A percentile compares a stretch with the other conserved stretches of the same genome.
phyloP scores from a whole-genome alignment of 805 yeast genomes.

The Barnettozyma sucrosica region DNA sequence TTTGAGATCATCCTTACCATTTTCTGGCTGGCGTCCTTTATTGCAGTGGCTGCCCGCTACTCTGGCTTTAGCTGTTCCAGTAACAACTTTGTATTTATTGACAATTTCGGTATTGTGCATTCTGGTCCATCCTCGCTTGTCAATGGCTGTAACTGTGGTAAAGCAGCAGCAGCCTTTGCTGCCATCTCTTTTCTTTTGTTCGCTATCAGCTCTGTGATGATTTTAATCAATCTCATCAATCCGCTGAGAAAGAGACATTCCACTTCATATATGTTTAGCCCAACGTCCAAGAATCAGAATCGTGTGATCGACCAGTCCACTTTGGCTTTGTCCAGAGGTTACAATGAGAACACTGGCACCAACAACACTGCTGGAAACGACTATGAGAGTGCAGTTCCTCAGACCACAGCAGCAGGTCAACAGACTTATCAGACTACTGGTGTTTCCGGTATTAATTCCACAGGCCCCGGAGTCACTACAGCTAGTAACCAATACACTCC shows the following conservation, averaged over 20 bases:
- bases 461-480: background rate
- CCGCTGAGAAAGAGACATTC: slow-evolving; percentile 6
- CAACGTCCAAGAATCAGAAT: background rate
- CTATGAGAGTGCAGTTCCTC: background rate
- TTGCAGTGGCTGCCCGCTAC: slow-evolving; percentile 28
- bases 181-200: slow-evolving; percentile 27
- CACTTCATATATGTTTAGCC: slow-evolving; percentile 7
- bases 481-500: background rate
- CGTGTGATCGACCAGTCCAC: slow-evolving; percentile 1
- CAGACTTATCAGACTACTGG: background rate
- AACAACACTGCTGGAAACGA: slow-evolving; percentile 1
- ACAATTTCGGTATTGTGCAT: slow-evolving; percentile 10
- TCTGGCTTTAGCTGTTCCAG: slow-evolving; percentile 26
- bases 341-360: slow-evolving; percentile 1
- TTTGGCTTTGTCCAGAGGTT: background rate
- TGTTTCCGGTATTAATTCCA: background rate
- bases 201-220: slow-evolving; percentile 20
- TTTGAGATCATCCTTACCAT: slow-evolving; percentile 26
- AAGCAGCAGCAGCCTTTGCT: slow-evolving; percentile 30
- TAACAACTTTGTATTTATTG: slow-evolving; percentile 5
- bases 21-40: slow-evolving; percentile 31
- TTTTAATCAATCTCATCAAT: slow-evolving; percentile 27
- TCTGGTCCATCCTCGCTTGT: slow-evolving; percentile 9
- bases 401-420: background rate
- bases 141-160: slow-evolving; percentile 26